Evolutionary conservation across 169 alveolate species (phyloP), one percentile per base, ranked within the genome.

Genomic region (Cryptosporidium canis): DNA sequence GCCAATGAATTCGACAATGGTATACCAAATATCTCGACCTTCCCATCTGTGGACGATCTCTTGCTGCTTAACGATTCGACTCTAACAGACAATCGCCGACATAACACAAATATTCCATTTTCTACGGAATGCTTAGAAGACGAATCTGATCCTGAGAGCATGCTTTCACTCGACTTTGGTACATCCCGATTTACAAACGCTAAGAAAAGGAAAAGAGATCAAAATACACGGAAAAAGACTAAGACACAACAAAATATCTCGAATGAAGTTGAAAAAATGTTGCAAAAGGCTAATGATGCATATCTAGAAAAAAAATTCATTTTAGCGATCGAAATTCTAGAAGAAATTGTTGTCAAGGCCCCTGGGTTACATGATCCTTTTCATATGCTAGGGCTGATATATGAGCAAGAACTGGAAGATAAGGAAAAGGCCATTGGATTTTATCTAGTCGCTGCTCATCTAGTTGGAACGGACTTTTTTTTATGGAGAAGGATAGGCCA

Each of bases 321-420:
- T 3, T 83, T 67, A 33, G 93, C 94, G 43, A 90, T 91, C 48
- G 85, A 56, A 66, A 66, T 91, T 18, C 82, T 93, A 45, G 93
- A 95, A 85, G 95, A 93, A 31, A 83, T 95, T 11, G 95, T 95
- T 27, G 92, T 92, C 35, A 43, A 92, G 44, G 94, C 97, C 1
- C 97, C 97, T 16, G 94, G 95, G 16, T 56, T 93, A 24, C 97
- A 95, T 29, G 97, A 95, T 83, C 97, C 97, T 41, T 95, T 94
- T 90, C 97, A 95, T 58, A 92, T 95, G 90, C 84, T 95, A 31
- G 97, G 97, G 3, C 91, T 95, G n/a, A 95, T 95, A 58, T 94
- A 95, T 90, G 96, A 95, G 58, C 94, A 94, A 43, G 97, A 95
- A 67, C 91, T 83, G 56, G 92, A 92, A 24, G 96, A 93, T 66